Conservation (phyloP, 495 filamentous ascomycete genomes). For the Pyrenopolyporus hunteri region DNA sequence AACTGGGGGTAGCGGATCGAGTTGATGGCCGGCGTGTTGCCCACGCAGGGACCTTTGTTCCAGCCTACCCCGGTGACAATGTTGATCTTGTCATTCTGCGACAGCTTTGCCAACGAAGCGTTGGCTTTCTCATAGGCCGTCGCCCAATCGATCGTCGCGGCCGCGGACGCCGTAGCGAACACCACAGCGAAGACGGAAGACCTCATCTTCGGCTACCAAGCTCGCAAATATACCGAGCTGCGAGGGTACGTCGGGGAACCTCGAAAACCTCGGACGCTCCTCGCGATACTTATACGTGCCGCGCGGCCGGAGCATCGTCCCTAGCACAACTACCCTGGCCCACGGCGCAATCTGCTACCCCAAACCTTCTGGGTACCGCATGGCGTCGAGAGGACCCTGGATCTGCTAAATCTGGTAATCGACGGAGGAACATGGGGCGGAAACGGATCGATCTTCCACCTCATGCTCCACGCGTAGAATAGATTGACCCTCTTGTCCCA, state of each 20-base stretch:
- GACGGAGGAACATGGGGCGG: slow-evolving; percentile 34
- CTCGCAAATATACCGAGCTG: slow-evolving; percentile 4
- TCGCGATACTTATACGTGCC: slow-evolving; percentile 18
- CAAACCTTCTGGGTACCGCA: not conserved
- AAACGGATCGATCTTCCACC: slow-evolving; percentile 12
- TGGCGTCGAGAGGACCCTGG: slow-evolving; percentile 10
- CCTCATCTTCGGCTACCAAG: slow-evolving; percentile 16
- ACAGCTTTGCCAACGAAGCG: slow-evolving; percentile 60
- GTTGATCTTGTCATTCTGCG: slow-evolving; percentile 62
- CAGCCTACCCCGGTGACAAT: slow-evolving; percentile 70
- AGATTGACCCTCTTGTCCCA: slow-evolving; percentile 37
- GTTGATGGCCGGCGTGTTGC: slow-evolving; percentile 61
- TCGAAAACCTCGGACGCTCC: not conserved
- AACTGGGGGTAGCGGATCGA: slow-evolving; percentile 63
- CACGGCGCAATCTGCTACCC: slow-evolving; percentile 4
- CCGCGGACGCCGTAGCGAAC: slow-evolving; percentile 21
- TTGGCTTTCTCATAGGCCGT: slow-evolving; percentile 63
- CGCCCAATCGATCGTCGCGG: slow-evolving; percentile 51
- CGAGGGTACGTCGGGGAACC: slow-evolving; percentile 1
- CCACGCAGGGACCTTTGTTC: slow-evolving; percentile 69
- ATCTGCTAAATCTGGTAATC: slow-evolving; percentile 36
- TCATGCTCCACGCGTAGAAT: slow-evolving; percentile 26
- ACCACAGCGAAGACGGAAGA: slow-evolving; percentile 3
- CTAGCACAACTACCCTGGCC: not conserved
- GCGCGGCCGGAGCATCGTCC: not conserved